A percentile compares a stretch with the other conserved stretches of the same genome.
These are phyloP conservation scores for Fusarium sp. DNA, from an alignment of 2,329 filamentous ascomycete genomes.

Conservation along the genomic window DNA sequence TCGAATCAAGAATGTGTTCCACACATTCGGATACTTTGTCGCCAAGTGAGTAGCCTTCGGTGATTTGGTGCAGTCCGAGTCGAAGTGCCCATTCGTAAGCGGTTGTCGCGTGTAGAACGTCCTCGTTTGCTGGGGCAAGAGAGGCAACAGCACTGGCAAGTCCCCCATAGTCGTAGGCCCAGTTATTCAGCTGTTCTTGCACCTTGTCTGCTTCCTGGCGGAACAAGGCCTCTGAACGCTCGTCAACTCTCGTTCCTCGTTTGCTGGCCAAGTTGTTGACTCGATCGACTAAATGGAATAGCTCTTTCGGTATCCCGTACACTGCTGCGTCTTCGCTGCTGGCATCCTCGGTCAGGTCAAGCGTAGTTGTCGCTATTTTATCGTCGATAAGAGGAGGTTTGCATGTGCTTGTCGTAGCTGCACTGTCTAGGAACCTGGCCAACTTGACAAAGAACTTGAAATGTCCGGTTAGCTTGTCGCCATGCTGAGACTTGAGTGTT, in stretches of 20 bases:
- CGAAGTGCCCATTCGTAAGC: conserved; percentile 61
- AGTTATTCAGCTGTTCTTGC: conserved; percentile 56
- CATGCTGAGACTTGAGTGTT: conserved; percentile 50
- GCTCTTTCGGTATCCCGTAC: conserved; percentile 55
- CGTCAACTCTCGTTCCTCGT: conserved; percentile 51
- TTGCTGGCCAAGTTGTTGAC: conserved; percentile 54
- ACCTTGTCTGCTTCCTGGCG: conserved; percentile 39
- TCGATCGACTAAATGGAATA: conserved; percentile 54
- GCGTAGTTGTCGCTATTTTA: conserved; percentile 48
- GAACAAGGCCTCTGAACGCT: conserved; percentile 51
- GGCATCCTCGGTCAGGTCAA: conserved; percentile 46
- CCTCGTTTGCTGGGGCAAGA: conserved; percentile 42
- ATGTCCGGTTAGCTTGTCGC: conserved; percentile 55
- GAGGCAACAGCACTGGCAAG: conserved; percentile 46
- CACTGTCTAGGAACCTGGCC: conserved; percentile 54
- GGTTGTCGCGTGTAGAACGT: conserved; percentile 54
- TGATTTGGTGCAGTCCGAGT: conserved; percentile 60
- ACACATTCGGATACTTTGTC: conserved; percentile 55
- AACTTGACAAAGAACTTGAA: conserved; percentile 56
- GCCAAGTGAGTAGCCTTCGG: conserved; percentile 58
- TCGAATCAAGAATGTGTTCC: conserved; percentile 53
- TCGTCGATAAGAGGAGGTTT: conserved; percentile 54
- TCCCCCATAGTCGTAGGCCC: conserved; percentile 53
- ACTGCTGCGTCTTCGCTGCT: conserved; percentile 54
- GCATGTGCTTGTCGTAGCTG: conserved; percentile 54